A percentile compares a stretch with the other conserved stretches of the same genome.
Evolutionary conservation across 2,329 filamentous ascomycete genomes (phyloP).

Genomic region (Fusarium sp.): DNA sequence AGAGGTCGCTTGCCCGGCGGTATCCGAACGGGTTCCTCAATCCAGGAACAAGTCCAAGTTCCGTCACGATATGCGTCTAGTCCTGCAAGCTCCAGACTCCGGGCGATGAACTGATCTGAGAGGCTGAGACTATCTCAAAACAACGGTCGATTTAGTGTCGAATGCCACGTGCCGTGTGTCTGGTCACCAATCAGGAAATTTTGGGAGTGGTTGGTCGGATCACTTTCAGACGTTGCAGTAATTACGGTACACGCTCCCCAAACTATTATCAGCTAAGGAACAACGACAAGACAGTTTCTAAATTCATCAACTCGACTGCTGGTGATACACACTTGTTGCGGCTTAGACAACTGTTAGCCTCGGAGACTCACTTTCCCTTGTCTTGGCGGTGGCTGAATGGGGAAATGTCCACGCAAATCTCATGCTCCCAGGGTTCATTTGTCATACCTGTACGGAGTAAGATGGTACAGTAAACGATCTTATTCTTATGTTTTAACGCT

Average conservation of each 20-base stretch:
- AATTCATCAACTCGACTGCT: background rate
- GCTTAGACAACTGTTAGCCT: slow-evolving; percentile 1
- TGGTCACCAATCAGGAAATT: slow-evolving; percentile 38
- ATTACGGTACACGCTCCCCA: background rate
- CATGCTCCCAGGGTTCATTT: background rate
- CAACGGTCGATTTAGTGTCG: slow-evolving; percentile 38
- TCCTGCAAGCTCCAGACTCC: slow-evolving; percentile 17
- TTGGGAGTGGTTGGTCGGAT: slow-evolving; percentile 6
- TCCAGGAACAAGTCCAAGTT: slow-evolving; percentile 4
- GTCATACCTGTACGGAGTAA: background rate
- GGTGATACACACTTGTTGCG: background rate
- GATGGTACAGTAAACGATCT: background rate
- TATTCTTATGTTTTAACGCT: background rate
- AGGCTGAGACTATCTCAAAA: slow-evolving; percentile 41
- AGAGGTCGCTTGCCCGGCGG: slow-evolving; percentile 9
- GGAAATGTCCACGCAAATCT: background rate
- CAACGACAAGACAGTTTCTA: background rate
- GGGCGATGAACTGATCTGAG: slow-evolving; percentile 36
- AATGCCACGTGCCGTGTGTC: slow-evolving; percentile 41
- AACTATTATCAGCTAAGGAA: background rate
- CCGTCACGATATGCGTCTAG: background rate
- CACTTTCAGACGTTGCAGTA: background rate
- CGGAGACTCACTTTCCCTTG: background rate
- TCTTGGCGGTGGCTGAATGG: background rate
- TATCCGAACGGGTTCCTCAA: slow-evolving; percentile 9